These are phyloP conservation scores for Furcasterigmium sp. DNA, from an alignment of 2,329 filamentous ascomycete genomes.

Conservation along the genomic window DNA sequence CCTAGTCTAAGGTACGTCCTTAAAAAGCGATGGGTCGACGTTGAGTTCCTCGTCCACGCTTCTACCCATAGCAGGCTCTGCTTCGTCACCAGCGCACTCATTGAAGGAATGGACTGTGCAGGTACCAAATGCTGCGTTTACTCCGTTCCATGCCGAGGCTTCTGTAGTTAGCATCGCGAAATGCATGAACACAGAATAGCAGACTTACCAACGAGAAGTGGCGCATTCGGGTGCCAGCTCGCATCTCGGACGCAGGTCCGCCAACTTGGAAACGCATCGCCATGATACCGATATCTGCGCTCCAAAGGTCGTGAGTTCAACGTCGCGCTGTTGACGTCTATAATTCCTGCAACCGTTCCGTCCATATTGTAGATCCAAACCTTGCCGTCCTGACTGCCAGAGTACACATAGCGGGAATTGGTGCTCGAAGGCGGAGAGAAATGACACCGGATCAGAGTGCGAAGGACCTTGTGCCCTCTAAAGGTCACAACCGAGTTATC, in stretches of 20 bases:
- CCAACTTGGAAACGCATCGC: constrained; percentile 56
- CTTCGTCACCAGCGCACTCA: constrained; percentile 61
- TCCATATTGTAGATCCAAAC: constrained; percentile 94
- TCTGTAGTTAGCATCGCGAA: background rate
- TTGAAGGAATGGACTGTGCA: constrained; percentile 77
- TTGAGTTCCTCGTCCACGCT: constrained; percentile 57
- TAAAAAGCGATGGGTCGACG: constrained; percentile 22
- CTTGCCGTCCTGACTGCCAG: constrained; percentile 82
- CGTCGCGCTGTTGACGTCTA: constrained; percentile 74
- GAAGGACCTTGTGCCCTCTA: constrained; percentile 80
- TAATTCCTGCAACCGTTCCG: constrained; percentile 70
- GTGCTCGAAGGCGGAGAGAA: constrained; percentile 85
- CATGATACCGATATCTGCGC: constrained; percentile 47
- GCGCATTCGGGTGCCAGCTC: constrained; percentile 83
- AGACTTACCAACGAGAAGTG: constrained; percentile 62
- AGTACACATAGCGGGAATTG: constrained; percentile 89
- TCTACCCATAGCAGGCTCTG: constrained; percentile 49
- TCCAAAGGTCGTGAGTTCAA: constrained; percentile 54
- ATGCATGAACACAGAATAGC: background rate
- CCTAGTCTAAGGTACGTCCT: background rate
- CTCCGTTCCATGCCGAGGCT: constrained; percentile 83
- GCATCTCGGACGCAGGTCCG: constrained; percentile 80
- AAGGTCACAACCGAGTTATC: constrained; percentile 95
- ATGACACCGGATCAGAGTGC: constrained; percentile 90
- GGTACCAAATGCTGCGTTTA: constrained; percentile 66